phyloP scores from a whole-genome alignment of 768 basidiomycete species.

The Hebeloma cylindrosporum region DNA sequence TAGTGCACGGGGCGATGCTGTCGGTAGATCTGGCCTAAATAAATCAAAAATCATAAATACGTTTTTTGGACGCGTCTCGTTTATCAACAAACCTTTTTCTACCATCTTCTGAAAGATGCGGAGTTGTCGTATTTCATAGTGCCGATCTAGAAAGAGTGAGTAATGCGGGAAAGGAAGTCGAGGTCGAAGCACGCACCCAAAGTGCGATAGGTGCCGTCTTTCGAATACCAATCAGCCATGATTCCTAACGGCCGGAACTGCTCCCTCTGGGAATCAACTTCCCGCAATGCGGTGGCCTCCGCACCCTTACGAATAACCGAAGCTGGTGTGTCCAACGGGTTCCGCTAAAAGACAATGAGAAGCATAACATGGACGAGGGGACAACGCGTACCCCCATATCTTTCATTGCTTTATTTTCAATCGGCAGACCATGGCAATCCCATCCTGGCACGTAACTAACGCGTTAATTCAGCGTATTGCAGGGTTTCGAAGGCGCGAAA shows the following conservation, averaged over 20 bases:
- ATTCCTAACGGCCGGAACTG: conserved; percentile 84
- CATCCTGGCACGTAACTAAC: conserved; percentile 90
- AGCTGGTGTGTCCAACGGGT: conserved; percentile 50
- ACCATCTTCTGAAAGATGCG: conserved; percentile 87
- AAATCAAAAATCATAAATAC: neutral
- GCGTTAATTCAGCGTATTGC: conserved; percentile 11
- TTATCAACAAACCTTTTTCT: conserved; percentile 55
- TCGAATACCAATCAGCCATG: conserved; percentile 86
- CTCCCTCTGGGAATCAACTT: conserved; percentile 71
- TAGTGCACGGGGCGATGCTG: conserved; percentile 91
- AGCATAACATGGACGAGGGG: conserved; percentile 1
- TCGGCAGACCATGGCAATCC: conserved; percentile 98
- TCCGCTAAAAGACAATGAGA: conserved; percentile 40
- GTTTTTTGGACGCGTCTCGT: neutral
- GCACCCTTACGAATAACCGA: conserved; percentile 73
- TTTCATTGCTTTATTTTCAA: conserved; percentile 90
- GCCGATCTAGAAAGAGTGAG: conserved; percentile 55
- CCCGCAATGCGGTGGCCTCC: conserved; percentile 64
- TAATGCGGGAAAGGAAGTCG: neutral
- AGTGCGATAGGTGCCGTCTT: conserved; percentile 74
- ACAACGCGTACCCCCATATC: conserved; percentile 58
- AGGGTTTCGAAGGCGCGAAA: neutral
- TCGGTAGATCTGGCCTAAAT: conserved; percentile 77
- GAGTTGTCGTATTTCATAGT: conserved; percentile 87
- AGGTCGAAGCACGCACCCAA: conserved; percentile 55